phyloP scores from a whole-genome alignment of 192 early-diverging fungal genomes.

The Funneliformis geosporum region DNA sequence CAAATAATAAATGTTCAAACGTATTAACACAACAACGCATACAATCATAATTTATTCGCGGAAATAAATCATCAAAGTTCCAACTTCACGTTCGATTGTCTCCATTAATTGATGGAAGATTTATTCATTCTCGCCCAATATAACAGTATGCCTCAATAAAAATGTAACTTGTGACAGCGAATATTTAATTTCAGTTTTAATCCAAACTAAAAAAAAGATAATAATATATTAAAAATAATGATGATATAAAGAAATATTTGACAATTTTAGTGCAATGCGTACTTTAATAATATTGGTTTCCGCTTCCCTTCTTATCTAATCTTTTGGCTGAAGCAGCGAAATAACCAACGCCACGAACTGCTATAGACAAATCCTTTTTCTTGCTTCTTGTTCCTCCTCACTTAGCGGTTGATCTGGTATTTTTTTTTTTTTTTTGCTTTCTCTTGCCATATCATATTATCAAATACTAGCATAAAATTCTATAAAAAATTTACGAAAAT shows the following conservation, averaged over 20 bases:
- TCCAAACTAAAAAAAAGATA: constrained; percentile 39
- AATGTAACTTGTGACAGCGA: constrained; percentile 51
- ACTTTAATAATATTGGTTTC: constrained; percentile 54
- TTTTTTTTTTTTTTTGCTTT: neutral
- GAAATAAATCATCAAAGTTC: constrained; percentile 53
- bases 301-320: constrained; percentile 49
- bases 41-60: constrained; percentile 46
- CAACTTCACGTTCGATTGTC: constrained; percentile 47
- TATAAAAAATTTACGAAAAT: constrained; percentile 28
- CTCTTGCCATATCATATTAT: constrained; percentile 22
- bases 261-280: constrained; percentile 16
- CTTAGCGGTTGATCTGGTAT: constrained; percentile 39
- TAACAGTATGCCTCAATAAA: constrained; percentile 67
- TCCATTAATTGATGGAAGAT: constrained; percentile 50
- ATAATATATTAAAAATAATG: constrained; percentile 14
- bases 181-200: constrained; percentile 44
- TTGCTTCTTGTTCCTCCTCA: constrained; percentile 28
- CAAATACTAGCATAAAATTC: constrained; percentile 55
- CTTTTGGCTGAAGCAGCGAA: constrained; percentile 61
- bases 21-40: constrained; percentile 49
- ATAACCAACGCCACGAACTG: constrained; percentile 70
- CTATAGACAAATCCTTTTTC: constrained; percentile 57
- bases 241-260: neutral
- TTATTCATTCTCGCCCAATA: constrained; percentile 51
- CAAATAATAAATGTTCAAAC: constrained; percentile 53